A percentile compares a stretch with the other conserved stretches of the same genome.
phyloP scores from a whole-genome alignment of 257 asterid genomes.

The Solanum chiquidenum region DNA sequence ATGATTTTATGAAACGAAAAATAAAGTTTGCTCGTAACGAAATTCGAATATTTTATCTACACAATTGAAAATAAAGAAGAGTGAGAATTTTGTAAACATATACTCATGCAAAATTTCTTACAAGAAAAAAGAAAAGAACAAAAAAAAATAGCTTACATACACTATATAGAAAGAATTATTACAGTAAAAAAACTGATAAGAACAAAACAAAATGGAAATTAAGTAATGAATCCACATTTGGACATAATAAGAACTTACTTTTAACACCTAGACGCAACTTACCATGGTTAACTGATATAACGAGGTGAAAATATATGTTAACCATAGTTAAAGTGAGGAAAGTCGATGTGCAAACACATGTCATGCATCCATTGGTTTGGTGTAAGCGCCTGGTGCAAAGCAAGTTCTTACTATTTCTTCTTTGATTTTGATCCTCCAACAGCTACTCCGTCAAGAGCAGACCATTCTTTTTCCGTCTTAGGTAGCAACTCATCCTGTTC shows the following conservation, averaged over 20 bases:
- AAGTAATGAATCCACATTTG: neutral
- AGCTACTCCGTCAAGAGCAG: slow-evolving; percentile 27
- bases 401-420: neutral
- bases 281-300: neutral
- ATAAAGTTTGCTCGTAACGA: neutral
- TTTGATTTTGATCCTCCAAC: slow-evolving; percentile 8
- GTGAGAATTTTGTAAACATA: neutral
- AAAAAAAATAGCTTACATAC: neutral
- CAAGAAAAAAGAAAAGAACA: neutral
- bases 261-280: neutral
- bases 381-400: neutral
- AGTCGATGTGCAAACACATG: neutral
- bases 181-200: neutral
- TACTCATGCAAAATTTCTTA: neutral
- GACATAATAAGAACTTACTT: neutral
- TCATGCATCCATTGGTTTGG: neutral
- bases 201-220: neutral
- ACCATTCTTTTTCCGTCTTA: slow-evolving; percentile 11
- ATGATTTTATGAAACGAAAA: neutral
- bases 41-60: neutral
- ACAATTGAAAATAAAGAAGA: neutral
- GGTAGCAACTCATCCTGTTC: slow-evolving; percentile 8
- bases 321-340: neutral
- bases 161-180: slow-evolving; percentile 18
- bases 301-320: neutral